A percentile compares a stretch with the other conserved stretches of the same genome.
Conservation (phyloP, 1,139 yeast genomes). For the Yamadazyma diddensiae region DNA sequence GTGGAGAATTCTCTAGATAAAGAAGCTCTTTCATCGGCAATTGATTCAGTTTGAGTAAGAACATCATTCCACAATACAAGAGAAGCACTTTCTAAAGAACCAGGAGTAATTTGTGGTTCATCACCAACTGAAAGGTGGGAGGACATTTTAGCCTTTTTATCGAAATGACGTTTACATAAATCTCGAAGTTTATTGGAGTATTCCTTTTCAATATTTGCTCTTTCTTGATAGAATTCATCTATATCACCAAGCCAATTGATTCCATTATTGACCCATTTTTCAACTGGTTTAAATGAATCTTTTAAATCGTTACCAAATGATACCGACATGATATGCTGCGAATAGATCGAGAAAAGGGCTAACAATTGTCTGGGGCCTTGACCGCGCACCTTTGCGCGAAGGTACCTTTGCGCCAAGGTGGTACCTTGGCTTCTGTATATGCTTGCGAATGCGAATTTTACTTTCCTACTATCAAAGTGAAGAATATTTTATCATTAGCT, state of each 20-base stretch:
- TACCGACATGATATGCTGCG: conserved; percentile 10
- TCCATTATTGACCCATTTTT: conserved; percentile 74
- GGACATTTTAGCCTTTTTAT: conserved; percentile 68
- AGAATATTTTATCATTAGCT: conserved; percentile 12
- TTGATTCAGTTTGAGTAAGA: conserved; percentile 76
- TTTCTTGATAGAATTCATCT: conserved; percentile 78
- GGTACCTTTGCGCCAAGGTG: too few species aligned
- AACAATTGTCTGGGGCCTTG: too few species aligned
- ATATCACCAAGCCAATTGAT: conserved; percentile 74
- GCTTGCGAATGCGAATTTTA: too few species aligned
- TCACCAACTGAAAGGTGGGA: conserved; percentile 85
- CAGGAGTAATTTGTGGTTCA: conserved; percentile 87
- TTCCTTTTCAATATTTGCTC: conserved; percentile 80
- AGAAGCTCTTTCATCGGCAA: conserved; percentile 64
- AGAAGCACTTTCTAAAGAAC: conserved; percentile 89
- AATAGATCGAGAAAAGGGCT: too few species aligned
- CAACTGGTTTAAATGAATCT: conserved; percentile 75
- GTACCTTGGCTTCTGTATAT: too few species aligned
- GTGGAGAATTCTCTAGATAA: conserved; percentile 61
- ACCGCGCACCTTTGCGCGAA: too few species aligned
- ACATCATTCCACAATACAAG: conserved; percentile 93
- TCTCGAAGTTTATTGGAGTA: conserved; percentile 67
- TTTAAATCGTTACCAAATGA: conserved; percentile 68
- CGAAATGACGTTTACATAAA: conserved; percentile 67
- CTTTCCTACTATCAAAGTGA: too few species aligned